Evolutionary conservation across 139 green algal species (phyloP), one percentile per base, ranked within the genome.

Genomic region (Pedinophyceae sp.): DNA sequence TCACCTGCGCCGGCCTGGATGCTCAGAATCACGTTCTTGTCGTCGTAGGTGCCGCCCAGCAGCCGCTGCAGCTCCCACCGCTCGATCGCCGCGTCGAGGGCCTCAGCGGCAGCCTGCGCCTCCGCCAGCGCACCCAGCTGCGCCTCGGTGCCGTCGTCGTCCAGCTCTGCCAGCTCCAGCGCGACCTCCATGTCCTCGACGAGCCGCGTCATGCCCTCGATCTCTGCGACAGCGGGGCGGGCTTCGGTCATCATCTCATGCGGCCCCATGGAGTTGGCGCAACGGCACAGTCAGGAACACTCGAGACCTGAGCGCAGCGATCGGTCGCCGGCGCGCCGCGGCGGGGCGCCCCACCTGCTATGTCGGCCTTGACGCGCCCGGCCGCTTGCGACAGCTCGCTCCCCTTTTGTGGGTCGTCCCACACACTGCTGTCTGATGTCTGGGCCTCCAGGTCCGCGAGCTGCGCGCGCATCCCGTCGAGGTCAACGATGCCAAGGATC

Each of bases 1-100:
- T n/a, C n/a, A n/a, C 82, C 82, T 1, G 79, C 82, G 0, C 82
- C 82, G 22, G 82, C 70, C 52, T 79, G 69, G 39, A 88, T 66
- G 15, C 30, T 58, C 13, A 79, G 22, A 16, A 70, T 28, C 0
- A 72, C 75, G 13, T 52, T 58, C 0, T 49, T 30, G 1, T 61
- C 59, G 41, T 81, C 73, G 25, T 85, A 89, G 0, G 65, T 62
- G 0, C 85, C 85, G 1, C 58, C 57, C 29, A 94, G 70, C 65
- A 94, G 70, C 23, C 65, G 58, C 39, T 64, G 50, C 50, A 83
- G 53, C 59, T 88, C 69, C 61, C 72, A 84, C n/a, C n/a, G n/a
- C n/a, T n/a, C n/a, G n/a, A n/a, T n/a, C n/a, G n/a, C n/a, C 5
- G 41, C 28, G 1, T 57, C 65, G 20, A 83, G 30, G 6, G 43